Evolutionary conservation across 768 basidiomycete genomes (phyloP).

Genomic region (Leucocoprinus leucothites): DNA sequence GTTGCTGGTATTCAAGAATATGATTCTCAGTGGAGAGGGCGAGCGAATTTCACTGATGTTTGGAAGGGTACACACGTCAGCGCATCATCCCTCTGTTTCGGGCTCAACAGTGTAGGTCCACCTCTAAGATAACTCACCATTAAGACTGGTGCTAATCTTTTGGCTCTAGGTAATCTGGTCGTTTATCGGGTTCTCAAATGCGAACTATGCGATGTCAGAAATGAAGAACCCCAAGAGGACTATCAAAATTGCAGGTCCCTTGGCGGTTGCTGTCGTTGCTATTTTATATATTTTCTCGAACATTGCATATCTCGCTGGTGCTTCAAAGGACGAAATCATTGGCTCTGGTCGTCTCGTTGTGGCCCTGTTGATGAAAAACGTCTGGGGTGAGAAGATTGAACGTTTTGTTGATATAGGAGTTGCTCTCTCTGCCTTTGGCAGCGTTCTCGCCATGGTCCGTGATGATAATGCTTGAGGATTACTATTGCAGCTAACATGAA

Average conservation of each 20-base stretch:
- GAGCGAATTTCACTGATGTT: conserved; percentile 30
- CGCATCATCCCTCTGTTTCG: conserved; percentile 51
- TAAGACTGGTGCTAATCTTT: background rate
- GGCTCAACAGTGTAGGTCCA: conserved; percentile 44
- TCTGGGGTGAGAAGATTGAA: conserved; percentile 56
- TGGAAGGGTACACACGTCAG: conserved; percentile 44
- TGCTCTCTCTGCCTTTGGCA: conserved; percentile 57
- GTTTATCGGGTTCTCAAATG: conserved; percentile 63
- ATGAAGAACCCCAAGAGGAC: conserved; percentile 60
- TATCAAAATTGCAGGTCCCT: conserved; percentile 60
- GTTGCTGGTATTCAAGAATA: conserved; percentile 26
- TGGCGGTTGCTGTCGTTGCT: conserved; percentile 53
- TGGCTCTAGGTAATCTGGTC: conserved; percentile 46
- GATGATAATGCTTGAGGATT: background rate
- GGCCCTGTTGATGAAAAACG: conserved; percentile 62
- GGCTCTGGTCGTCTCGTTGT: conserved; percentile 59
- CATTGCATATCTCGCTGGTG: conserved; percentile 66
- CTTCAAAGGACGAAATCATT: conserved; percentile 61
- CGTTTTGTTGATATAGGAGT: conserved; percentile 35
- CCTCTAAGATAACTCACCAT: too few relatives aligned
- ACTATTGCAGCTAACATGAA: conserved; percentile 18
- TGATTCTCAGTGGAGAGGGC: conserved; percentile 19
- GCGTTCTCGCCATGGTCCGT: conserved; percentile 47
- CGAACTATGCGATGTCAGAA: conserved; percentile 66
- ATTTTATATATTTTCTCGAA: conserved; percentile 60